These are phyloP conservation scores for Urostyla sp. DNA, from an alignment of 73 alveolate species.

Conservation along the genomic window DNA sequence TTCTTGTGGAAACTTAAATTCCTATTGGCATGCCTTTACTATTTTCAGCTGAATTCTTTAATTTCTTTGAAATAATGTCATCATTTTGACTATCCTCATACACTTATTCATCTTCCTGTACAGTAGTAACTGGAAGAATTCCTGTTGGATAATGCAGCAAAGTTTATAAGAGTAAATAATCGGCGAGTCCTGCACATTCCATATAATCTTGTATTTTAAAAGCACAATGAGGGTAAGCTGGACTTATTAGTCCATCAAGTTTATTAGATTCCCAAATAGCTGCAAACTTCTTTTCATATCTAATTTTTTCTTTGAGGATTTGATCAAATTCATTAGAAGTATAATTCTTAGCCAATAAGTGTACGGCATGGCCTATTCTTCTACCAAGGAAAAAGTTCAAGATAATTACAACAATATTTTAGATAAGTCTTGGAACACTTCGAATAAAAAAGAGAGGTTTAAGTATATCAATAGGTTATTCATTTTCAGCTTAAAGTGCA, in stretches of 20 bases:
- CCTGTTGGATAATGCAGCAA: conserved; percentile 19
- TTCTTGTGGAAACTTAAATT: conserved; percentile 73
- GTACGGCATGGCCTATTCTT: background rate
- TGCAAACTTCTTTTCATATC: background rate
- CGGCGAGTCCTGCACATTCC: background rate
- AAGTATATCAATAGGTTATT: background rate
- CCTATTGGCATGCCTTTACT: conserved; percentile 86
- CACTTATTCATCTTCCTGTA: conserved; percentile 1
- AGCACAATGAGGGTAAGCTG: conserved; percentile 19
- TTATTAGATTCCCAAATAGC: background rate
- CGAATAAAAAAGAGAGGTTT: background rate
- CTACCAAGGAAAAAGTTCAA: background rate
- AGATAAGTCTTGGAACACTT: background rate
- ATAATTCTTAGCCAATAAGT: background rate
- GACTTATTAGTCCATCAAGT: conserved; percentile 17
- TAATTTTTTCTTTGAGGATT: background rate
- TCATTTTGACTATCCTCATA: conserved; percentile 31
- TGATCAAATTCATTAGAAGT: background rate
- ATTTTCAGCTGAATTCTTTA: conserved; percentile 44
- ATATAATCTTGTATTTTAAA: background rate
- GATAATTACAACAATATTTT: background rate
- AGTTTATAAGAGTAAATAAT: background rate
- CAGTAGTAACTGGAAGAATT: conserved; percentile 20
- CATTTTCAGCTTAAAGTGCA: background rate
- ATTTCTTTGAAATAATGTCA: conserved; percentile 13